These are phyloP conservation scores for Xanthoconium stramineum DNA, from an alignment of 768 basidiomycete genomes.

Conservation along the genomic window DNA sequence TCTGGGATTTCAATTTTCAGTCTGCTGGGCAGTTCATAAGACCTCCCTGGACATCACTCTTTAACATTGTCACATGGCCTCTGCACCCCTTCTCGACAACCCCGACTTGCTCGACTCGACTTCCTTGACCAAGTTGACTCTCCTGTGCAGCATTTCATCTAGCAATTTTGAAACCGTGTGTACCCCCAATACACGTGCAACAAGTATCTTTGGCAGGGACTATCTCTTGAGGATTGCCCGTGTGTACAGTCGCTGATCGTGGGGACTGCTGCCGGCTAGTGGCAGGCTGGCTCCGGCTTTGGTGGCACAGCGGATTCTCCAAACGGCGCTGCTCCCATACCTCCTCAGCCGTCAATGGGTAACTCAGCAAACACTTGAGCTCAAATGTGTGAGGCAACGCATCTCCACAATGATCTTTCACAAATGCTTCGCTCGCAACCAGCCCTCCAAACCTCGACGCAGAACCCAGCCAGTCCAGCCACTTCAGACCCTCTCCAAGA, in stretches of 20 bases:
- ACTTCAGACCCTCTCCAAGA: constrained; percentile 58
- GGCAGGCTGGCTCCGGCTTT: constrained; percentile 20
- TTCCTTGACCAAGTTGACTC: no score
- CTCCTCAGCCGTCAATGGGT: constrained; percentile 50
- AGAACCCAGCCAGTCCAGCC: constrained; percentile 63
- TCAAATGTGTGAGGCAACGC: constrained; percentile 58
- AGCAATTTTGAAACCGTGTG: no score
- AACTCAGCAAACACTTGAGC: constrained; percentile 47
- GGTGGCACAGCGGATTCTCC: constrained; percentile 19
- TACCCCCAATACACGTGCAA: no score
- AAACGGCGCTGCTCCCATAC: constrained; percentile 43
- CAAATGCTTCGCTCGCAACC: constrained; percentile 39
- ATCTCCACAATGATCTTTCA: constrained; percentile 45
- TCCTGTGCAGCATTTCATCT: no score
- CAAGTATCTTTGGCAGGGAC: no score
- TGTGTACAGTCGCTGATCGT: constrained; percentile 9
- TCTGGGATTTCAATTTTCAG: no score
- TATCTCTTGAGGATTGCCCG: no score
- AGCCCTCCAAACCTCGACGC: constrained; percentile 66
- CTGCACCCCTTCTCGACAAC: no score
- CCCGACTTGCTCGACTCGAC: no score
- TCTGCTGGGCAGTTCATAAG: no score
- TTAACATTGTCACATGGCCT: no score
- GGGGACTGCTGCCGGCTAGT: constrained; percentile 21
- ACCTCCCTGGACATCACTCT: no score